Conservation (phyloP, 306 rosid genomes). For the Urtica urens region DNA sequence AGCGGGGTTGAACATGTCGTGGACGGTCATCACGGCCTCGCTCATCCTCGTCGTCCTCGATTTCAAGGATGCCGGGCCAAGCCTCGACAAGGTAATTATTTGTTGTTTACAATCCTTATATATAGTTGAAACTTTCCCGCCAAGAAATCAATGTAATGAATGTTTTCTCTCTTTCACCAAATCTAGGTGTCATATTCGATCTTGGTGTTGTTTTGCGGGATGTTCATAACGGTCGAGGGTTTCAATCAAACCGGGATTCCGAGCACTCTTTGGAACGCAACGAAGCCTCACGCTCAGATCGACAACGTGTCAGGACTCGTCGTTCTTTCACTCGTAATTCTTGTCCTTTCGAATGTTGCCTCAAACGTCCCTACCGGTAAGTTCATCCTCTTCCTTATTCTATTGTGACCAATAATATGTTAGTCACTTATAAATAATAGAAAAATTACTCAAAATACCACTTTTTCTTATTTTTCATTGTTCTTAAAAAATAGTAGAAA, state of each 20-base stretch:
- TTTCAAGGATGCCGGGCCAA: conserved; percentile 80
- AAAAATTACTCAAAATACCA: not conserved
- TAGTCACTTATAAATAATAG: not conserved
- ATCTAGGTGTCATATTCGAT: conserved; percentile 88
- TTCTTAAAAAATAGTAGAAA: no score
- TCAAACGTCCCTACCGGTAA: conserved; percentile 91
- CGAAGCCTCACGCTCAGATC: conserved; percentile 58
- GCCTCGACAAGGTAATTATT: conserved; percentile 66
- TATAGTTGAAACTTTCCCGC: not conserved
- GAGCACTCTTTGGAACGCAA: conserved; percentile 59
- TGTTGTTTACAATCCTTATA: not conserved
- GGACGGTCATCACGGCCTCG: conserved; percentile 82
- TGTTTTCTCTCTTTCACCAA: not conserved
- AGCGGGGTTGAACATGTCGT: conserved; percentile 76
- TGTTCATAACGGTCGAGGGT: conserved; percentile 87
- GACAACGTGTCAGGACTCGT: conserved; percentile 39
- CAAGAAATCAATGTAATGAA: not conserved
- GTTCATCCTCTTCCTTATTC: not conserved
- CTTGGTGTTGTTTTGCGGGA: conserved; percentile 78
- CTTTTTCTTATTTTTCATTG: not conserved
- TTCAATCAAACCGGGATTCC: conserved; percentile 85
- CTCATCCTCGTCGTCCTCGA: conserved; percentile 83
- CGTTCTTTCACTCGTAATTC: conserved; percentile 60
- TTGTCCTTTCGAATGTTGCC: conserved; percentile 74
- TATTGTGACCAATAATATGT: not conserved